Conservation (phyloP, 805 yeast species). For the Kodamaea nitidulidarum region DNA sequence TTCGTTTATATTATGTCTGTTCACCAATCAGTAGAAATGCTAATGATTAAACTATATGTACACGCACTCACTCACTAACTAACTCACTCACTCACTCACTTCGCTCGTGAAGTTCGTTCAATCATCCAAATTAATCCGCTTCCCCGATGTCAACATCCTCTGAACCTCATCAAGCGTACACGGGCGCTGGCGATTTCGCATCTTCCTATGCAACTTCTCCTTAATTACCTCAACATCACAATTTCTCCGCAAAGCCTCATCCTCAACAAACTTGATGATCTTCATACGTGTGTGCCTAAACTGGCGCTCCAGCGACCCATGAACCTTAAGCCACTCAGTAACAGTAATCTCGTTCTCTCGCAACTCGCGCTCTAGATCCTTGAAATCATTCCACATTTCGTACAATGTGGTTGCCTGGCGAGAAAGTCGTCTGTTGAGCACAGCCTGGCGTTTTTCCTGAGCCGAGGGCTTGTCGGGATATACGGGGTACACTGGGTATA, state of each 20-base stretch:
- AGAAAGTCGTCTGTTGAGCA: conserved; percentile 22
- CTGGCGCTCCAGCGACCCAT: conserved; percentile 27
- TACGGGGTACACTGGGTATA: not conserved
- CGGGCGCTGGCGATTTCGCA: conserved; percentile 26
- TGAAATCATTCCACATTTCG: conserved; percentile 35
- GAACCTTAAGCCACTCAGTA: conserved; percentile 30
- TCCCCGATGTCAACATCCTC: conserved; percentile 27
- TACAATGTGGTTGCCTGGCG: conserved; percentile 25
- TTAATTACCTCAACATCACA: conserved; percentile 19
- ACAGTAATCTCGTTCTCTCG: conserved; percentile 21
- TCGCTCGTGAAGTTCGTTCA: too few relatives aligned
- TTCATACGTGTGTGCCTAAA: conserved; percentile 26
- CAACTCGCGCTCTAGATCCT: conserved; percentile 22
- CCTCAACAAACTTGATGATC: conserved; percentile 27
- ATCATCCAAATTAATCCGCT: conserved; percentile 21
- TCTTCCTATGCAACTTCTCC: conserved; percentile 25
- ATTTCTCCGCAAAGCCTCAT: conserved; percentile 21
- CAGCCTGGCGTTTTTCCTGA: conserved; percentile 16
- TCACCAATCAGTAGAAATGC: too few relatives aligned
- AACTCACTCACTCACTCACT: too few relatives aligned
- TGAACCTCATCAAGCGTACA: conserved; percentile 34
- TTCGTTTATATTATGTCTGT: too few relatives aligned
- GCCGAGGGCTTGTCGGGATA: conserved; percentile 3
- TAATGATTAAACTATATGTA: too few relatives aligned
- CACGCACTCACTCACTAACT: too few relatives aligned